Evolutionary conservation across 768 basidiomycete species (phyloP), one percentile per base, ranked within the genome.

Genomic region (Saitozyma podzolica): DNA sequence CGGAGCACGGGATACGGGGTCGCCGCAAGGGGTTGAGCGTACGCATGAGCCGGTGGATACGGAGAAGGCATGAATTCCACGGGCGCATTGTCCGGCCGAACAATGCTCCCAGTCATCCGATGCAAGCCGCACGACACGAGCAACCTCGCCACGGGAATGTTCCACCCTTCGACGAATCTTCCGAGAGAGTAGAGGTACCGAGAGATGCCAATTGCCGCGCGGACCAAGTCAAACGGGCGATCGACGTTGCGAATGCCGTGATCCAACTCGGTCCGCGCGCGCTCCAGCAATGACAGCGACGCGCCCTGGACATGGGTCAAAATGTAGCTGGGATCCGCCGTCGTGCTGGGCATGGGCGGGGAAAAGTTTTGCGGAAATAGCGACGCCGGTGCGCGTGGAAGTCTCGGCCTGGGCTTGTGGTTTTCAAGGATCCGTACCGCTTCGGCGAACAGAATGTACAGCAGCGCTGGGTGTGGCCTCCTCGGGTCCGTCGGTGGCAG

Each of bases 121-220:
- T 78, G 77, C n/a, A 78, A 57, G 14, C 77, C 77, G 56, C 77
- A 78, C 1, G 65, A 67, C 7, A 74, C 66, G 41, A 69, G 54
- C 9, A 78, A 45, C 19, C 77, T 61, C 17, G 65, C 54, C 11
- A 73, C 69, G 2, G 72, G 71, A 10, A 76, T 60, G 51, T 68
- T 73, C 71, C 71, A 76, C 1, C 75, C 77, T 58, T 78, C 74
- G 53, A 75, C 70, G 61, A 74, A 72, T 41, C 73, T 67, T 10
- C 77, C 77, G 14, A 66, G 53, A 9, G 58, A 51, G 54, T 70
- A 68, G 3, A 78, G 64, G 47, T 68, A 65, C 49, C 73, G 62
- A 11, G 72, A 64, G 42, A 78, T 74, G 6, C 73, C 77, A 7
- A 72, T 58, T 6, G 71, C 63, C 0, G 77, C 77, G 43, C 73